phyloP scores from a whole-genome alignment of 1,139 yeast genomes.

The Kodamaea fungicola region DNA sequence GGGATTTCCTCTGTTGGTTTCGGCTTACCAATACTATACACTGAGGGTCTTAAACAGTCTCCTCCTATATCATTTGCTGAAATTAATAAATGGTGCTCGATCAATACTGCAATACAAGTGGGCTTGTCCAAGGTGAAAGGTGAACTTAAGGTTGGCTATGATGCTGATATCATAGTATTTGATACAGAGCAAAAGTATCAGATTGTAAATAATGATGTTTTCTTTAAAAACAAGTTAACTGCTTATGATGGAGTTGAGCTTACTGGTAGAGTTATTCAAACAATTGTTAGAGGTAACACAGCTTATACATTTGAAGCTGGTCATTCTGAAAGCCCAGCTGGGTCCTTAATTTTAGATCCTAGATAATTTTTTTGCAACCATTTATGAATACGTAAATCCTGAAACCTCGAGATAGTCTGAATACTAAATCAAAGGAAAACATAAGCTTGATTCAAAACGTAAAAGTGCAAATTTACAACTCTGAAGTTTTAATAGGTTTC shows the following conservation, averaged over 20 bases:
- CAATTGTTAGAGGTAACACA: slow-evolving; percentile 70
- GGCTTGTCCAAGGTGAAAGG: slow-evolving; percentile 78
- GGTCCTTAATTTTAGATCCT: slow-evolving; percentile 58
- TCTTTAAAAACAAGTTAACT: slow-evolving; percentile 80
- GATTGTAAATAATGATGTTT: slow-evolving; percentile 57
- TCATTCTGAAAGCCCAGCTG: slow-evolving; percentile 52
- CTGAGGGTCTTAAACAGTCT: slow-evolving; percentile 59
- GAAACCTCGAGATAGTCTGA: too few relatives aligned
- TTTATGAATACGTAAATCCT: too few relatives aligned
- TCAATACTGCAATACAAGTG: slow-evolving; percentile 81
- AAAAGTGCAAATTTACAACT: too few relatives aligned
- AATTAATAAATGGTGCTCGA: slow-evolving; percentile 74
- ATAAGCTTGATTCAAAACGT: too few relatives aligned
- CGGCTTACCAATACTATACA: slow-evolving; percentile 76
- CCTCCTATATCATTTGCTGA: slow-evolving; percentile 58
- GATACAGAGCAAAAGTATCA: slow-evolving; percentile 58
- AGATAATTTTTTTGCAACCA: slow-evolving; percentile 17
- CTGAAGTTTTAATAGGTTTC: too few relatives aligned
- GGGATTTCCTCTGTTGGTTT: slow-evolving; percentile 94
- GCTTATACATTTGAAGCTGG: slow-evolving; percentile 62
- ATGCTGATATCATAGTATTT: slow-evolving; percentile 84
- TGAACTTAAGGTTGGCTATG: slow-evolving; percentile 63
- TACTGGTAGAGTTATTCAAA: slow-evolving; percentile 71
- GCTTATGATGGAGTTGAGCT: slow-evolving; percentile 75
- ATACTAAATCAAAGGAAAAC: too few relatives aligned